Conservation (phyloP, 2,329 filamentous ascomycete species). For the Trichoderma asperellum region DNA sequence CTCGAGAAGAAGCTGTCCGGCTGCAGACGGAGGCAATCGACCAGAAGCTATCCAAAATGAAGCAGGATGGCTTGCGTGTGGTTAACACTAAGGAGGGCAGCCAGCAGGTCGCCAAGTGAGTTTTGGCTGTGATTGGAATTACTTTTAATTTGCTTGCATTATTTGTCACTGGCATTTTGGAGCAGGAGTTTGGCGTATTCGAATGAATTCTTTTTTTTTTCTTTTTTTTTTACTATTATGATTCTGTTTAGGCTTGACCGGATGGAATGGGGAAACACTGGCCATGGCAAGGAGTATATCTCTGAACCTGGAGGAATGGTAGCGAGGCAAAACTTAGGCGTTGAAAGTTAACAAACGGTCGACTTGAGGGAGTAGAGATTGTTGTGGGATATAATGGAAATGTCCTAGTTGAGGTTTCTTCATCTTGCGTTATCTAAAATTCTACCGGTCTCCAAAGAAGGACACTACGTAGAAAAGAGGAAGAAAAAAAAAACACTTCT, state of each 20-base stretch:
- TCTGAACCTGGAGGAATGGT: neutral
- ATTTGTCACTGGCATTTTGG: neutral
- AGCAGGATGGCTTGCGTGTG: slow-evolving; percentile 60
- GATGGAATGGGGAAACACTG: neutral
- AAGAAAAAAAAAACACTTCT: neutral
- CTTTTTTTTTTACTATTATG: neutral
- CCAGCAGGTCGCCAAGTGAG: neutral
- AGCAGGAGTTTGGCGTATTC: slow-evolving; percentile 19
- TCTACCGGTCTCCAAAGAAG: neutral
- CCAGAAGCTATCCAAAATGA: slow-evolving; percentile 58
- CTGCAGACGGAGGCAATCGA: slow-evolving; percentile 58
- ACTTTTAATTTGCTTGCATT: neutral
- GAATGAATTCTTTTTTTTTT: neutral
- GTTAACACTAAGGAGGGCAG: slow-evolving; percentile 49
- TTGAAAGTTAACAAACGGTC: neutral
- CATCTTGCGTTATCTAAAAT: slow-evolving; percentile 7
- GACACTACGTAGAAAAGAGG: neutral
- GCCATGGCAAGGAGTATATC: neutral
- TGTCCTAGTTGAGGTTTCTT: neutral
- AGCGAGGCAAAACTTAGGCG: neutral
- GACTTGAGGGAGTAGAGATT: slow-evolving; percentile 8
- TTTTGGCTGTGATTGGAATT: neutral
- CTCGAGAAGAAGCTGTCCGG: slow-evolving; percentile 58
- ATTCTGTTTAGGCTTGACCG: neutral
- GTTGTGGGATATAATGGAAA: slow-evolving; percentile 11